A percentile compares a stretch with the other conserved stretches of the same genome.
phyloP scores from a whole-genome alignment of 768 basidiomycete species.

The Auricularia sp. region DNA sequence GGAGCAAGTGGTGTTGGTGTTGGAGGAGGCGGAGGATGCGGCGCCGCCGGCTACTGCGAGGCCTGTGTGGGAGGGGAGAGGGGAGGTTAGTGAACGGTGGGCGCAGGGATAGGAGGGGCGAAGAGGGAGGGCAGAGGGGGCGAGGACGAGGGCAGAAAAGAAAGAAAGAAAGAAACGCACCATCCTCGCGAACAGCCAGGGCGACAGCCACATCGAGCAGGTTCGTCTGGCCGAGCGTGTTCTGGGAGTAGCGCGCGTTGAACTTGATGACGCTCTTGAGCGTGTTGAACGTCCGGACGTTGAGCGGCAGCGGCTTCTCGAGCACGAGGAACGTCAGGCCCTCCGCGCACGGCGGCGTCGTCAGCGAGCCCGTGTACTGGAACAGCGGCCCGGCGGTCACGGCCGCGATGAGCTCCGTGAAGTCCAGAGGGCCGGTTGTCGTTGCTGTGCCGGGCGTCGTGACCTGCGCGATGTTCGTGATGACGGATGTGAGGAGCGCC shows the following conservation, averaged over 20 bases:
- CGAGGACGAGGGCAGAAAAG: not conserved
- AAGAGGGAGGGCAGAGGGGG: not conserved
- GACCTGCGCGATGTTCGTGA: not conserved
- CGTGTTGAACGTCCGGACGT: not conserved
- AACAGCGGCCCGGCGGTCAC: not conserved
- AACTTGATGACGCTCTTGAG: conserved; percentile 2
- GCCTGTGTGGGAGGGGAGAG: no score
- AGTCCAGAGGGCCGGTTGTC: not conserved
- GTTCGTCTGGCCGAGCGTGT: not conserved
- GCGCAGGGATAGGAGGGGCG: not conserved
- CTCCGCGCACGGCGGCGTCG: conserved; percentile 2
- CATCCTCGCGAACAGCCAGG: not conserved
- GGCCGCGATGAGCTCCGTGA: not conserved
- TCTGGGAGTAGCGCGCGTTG: not conserved
- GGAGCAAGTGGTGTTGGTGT: not conserved
- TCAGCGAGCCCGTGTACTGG: not conserved
- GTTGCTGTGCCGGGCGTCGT: not conserved
- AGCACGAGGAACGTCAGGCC: conserved; percentile 1
- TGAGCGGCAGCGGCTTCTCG: not conserved
- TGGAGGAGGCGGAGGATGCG: not conserved
- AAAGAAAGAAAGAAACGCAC: not conserved
- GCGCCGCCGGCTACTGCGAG: not conserved
- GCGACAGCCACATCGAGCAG: not conserved
- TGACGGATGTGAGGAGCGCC: not conserved
- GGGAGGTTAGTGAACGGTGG: not conserved